Evolutionary conservation across 2,329 filamentous ascomycete species (phyloP), one percentile per base, ranked within the genome.

Genomic region (Dendrostoma leiphaemia): DNA sequence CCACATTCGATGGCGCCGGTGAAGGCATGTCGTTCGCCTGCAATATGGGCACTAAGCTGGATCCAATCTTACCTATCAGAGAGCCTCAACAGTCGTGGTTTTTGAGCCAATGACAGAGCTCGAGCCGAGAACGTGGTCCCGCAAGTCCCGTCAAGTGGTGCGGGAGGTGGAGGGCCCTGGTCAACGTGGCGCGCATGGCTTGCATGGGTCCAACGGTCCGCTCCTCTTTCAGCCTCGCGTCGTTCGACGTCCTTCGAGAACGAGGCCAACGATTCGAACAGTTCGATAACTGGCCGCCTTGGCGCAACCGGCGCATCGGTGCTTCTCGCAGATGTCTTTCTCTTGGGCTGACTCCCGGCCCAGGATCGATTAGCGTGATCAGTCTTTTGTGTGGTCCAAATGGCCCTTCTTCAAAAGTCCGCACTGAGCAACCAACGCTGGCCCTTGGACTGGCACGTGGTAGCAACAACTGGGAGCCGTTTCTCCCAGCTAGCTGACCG

Each of bases 71-170:
- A 15, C 40, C 52, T 50, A 50, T 46, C 41, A 51, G 3, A 24
- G 21, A n/a, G 50, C 45, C 13, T 26, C 17, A 32, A 31, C n/a
- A 17, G 32, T 32, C 13, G 2, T 8, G 7, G 10, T 8, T 19
- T 23, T 34, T 29, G 38, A 12, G 15, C 56, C 52, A 58, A 58
- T 58, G 12, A 40, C 8, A 45, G n/a, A 19, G 28, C 3, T 29
- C 17, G 6, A 21, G 23, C 4, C 5, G 2, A 28, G 17, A 55
- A 58, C 52, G 56, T 58, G 52, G 48, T 24, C 48, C 47, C 40
- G 43, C 47, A 48, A 13, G 34, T 40, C 32, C 40, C 50, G 52
- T 26, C 56, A 48, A 58, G 55, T 58, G 52, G 56, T 52, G 56
- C 44, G 43, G 56, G 29, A 26, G 17, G 21, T n/a, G 34, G 31